A percentile compares a stretch with the other conserved stretches of the same genome.
Conservation (phyloP, 1,284 basidiomycete genomes). For the Cutaneotrichosporon cavernicola region DNA sequence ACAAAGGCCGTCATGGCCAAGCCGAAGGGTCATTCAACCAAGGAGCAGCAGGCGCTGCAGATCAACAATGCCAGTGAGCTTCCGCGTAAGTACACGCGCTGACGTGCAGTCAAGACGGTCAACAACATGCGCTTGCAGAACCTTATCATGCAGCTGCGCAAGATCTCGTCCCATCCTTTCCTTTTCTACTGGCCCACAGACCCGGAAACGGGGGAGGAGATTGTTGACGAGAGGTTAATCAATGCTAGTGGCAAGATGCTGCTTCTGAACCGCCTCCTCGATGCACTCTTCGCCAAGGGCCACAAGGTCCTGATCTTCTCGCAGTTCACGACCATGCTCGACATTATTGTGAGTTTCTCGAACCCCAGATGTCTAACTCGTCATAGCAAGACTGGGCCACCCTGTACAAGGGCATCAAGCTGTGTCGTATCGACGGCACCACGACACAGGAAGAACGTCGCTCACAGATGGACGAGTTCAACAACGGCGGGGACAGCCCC, state of each 20-base stretch:
- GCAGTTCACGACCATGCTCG: constrained; percentile 93
- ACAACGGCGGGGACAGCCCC: constrained; percentile 72
- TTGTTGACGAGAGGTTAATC: constrained; percentile 73
- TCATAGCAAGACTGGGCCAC: constrained; percentile 73
- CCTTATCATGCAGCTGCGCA: constrained; percentile 89
- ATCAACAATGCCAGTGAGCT: constrained; percentile 63
- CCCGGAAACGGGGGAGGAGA: constrained; percentile 60
- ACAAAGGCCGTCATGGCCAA: background rate
- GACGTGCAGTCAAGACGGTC: constrained; percentile 66
- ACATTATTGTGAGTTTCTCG: constrained; percentile 69
- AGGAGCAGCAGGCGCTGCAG: constrained; percentile 57
- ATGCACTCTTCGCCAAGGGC: constrained; percentile 72
- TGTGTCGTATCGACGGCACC: constrained; percentile 87
- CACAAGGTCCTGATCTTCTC: constrained; percentile 92
- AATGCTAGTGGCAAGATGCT: constrained; percentile 95
- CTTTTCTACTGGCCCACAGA: constrained; percentile 86
- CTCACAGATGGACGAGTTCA: constrained; percentile 81
- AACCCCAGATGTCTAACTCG: background rate
- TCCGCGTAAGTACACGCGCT: constrained; percentile 5
- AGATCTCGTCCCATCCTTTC: constrained; percentile 83
- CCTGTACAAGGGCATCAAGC: constrained; percentile 72
- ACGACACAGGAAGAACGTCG: constrained; percentile 76
- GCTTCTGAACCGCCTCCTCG: constrained; percentile 81
- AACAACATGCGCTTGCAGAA: constrained; percentile 93
- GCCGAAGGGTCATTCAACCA: constrained; percentile 44